phyloP scores from a whole-genome alignment of 2,329 filamentous ascomycete species.

The Rutstroemia sp. region DNA sequence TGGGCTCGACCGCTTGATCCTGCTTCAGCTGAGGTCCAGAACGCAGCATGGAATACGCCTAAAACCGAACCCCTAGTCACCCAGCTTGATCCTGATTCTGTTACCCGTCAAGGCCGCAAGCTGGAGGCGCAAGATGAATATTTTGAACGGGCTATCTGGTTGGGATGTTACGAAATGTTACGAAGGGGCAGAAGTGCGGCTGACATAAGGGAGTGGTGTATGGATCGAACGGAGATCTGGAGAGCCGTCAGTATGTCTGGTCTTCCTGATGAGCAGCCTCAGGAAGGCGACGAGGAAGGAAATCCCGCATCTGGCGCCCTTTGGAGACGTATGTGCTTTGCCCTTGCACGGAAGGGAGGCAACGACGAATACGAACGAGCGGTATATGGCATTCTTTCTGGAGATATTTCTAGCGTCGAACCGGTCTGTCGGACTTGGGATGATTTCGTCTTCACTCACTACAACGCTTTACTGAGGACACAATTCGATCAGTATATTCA shows the following conservation, averaged over 20 bases:
- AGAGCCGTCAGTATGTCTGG: constrained; percentile 76
- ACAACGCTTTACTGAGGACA: constrained; percentile 75
- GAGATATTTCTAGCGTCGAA: constrained; percentile 72
- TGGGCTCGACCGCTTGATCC: constrained; percentile 60
- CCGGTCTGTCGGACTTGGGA: constrained; percentile 75
- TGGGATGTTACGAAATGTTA: constrained; percentile 89
- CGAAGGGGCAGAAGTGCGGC: constrained; percentile 70
- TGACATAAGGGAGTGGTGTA: constrained; percentile 78
- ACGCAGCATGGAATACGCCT: constrained; percentile 49
- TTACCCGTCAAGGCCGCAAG: constrained; percentile 67
- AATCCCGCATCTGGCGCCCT: constrained; percentile 47
- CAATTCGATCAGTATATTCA: constrained; percentile 70
- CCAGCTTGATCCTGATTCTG: constrained; percentile 85
- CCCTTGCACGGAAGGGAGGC: constrained; percentile 60
- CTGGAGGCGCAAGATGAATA: constrained; percentile 79
- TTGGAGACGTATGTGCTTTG: constrained; percentile 73
- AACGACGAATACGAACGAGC: constrained; percentile 76
- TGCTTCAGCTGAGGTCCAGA: constrained; percentile 47
- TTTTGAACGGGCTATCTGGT: constrained; percentile 86
- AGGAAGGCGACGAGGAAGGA: constrained; percentile 37
- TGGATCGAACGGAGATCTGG: constrained; percentile 82
- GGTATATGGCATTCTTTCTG: constrained; percentile 84
- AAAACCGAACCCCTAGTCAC: constrained; percentile 64
- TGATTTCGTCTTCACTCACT: constrained; percentile 78
- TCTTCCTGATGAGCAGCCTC: constrained; percentile 48